phyloP scores from a whole-genome alignment of 495 filamentous ascomycete species.

The Penicillium longicatenatum region DNA sequence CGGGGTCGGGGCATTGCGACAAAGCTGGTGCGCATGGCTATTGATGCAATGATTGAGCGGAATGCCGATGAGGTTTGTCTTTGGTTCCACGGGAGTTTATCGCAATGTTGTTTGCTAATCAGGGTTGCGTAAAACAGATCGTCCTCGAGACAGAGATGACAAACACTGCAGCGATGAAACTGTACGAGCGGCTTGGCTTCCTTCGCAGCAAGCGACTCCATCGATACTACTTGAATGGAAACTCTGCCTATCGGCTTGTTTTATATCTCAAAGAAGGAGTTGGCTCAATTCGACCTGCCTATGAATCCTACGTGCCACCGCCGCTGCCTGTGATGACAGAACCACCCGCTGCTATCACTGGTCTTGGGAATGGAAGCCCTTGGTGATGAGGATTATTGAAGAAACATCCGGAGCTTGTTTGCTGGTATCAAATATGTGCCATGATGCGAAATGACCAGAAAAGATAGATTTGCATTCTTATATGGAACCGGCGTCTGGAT shows the following conservation, averaged over 20 bases:
- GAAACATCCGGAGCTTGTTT: neutral
- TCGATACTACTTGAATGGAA: conserved; percentile 96
- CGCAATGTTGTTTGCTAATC: conserved; percentile 11
- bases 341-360: conserved; percentile 7
- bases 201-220: conserved; percentile 90
- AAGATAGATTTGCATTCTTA: conserved; percentile 21
- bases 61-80: conserved; percentile 79
- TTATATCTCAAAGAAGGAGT: conserved; percentile 74
- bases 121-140: conserved; percentile 52
- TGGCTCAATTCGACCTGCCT: conserved; percentile 38
- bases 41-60: conserved; percentile 83
- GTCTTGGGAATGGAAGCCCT: conserved; percentile 28
- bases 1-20: conserved; percentile 91
- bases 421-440: neutral
- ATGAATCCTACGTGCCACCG: conserved; percentile 40
- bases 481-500: conserved; percentile 19
- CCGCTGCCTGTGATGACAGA: conserved; percentile 13
- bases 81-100: neutral
- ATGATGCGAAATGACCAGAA: conserved; percentile 32
- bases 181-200: conserved; percentile 95
- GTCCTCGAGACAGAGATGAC: conserved; percentile 96
- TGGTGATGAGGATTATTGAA: neutral
- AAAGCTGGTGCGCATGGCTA: conserved; percentile 81
- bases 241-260: conserved; percentile 87
- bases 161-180: conserved; percentile 85